These are phyloP conservation scores for Polygonum maritimum DNA, from an alignment of 148 eudicot genomes.

Conservation along the genomic window DNA sequence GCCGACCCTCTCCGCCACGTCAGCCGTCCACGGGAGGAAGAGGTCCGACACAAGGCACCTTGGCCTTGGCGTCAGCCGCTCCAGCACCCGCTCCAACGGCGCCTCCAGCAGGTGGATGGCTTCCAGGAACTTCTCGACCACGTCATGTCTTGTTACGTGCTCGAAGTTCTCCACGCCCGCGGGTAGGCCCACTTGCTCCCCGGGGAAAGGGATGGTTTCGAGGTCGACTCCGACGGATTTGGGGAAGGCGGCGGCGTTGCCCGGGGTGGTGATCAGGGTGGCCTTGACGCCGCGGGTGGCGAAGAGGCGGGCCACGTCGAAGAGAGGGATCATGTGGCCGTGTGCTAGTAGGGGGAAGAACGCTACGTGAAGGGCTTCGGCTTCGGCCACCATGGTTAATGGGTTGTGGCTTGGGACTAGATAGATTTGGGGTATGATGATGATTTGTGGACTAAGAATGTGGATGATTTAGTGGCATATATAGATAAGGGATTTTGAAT, in stretches of 20 bases:
- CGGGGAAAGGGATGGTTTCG: constrained; percentile 14
- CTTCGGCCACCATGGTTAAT: constrained; percentile 13
- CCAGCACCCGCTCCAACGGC: constrained; percentile 9
- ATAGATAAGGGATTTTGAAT: not conserved
- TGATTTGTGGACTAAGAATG: not conserved
- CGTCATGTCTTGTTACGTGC: not conserved
- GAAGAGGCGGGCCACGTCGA: constrained; percentile 28
- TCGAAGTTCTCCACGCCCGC: constrained; percentile 24
- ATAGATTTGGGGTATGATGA: not conserved
- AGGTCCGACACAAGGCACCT: constrained; percentile 28
- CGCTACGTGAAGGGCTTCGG: constrained; percentile 14
- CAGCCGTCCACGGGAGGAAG: constrained; percentile 28
- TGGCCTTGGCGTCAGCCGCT: constrained; percentile 13
- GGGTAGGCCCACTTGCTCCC: constrained; percentile 21
- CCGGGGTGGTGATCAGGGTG: constrained; percentile 32
- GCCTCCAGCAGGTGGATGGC: constrained; percentile 14
- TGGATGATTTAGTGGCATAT: not conserved
- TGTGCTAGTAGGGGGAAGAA: constrained; percentile 27
- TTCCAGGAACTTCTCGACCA: constrained; percentile 2
- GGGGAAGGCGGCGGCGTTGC: constrained; percentile 14
- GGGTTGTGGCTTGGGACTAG: not conserved
- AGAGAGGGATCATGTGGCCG: constrained; percentile 31
- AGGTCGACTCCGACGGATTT: constrained; percentile 11
- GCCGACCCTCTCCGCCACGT: constrained; percentile 12
- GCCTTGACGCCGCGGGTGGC: constrained; percentile 21